Evolutionary conservation across 352 stramenopile genomes (phyloP).

Genomic region (Globisporangium nagaii): DNA sequence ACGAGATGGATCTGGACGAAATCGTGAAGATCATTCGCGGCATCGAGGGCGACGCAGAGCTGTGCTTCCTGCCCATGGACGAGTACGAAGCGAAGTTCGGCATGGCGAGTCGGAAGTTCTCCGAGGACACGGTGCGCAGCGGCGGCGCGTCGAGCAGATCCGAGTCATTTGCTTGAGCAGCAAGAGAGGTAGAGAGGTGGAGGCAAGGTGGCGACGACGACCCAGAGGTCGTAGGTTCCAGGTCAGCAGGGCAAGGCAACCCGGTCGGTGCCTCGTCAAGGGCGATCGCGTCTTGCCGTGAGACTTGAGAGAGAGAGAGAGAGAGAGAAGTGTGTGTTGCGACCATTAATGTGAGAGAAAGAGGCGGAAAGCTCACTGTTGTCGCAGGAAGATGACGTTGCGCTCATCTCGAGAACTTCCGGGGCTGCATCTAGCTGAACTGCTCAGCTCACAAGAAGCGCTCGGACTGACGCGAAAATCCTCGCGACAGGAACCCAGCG

Average conservation of each 20-base stretch:
- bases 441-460: no score
- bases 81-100: conserved; percentile 71
- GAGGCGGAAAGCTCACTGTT: no score
- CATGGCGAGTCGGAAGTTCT: conserved; percentile 23
- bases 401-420: no score
- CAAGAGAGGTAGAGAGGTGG: not conserved
- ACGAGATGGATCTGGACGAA: conserved; percentile 75
- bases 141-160: conserved; percentile 7
- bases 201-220: not conserved
- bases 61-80: conserved; percentile 71
- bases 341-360: no score
- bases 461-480: no score
- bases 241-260: not conserved
- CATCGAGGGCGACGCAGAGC: conserved; percentile 71
- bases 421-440: no score
- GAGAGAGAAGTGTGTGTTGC: not conserved
- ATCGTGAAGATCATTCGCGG: conserved; percentile 75
- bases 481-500: no score
- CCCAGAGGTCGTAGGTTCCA: not conserved
- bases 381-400: no score
- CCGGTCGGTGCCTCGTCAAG: no score
- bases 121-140: conserved; percentile 14
- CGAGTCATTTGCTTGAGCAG: not conserved
- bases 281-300: no score
- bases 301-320: not conserved